Evolutionary conservation across 805 yeast genomes (phyloP), one percentile per base, ranked within the genome.

Genomic region (Wickerhamiella kurtzmanii): DNA sequence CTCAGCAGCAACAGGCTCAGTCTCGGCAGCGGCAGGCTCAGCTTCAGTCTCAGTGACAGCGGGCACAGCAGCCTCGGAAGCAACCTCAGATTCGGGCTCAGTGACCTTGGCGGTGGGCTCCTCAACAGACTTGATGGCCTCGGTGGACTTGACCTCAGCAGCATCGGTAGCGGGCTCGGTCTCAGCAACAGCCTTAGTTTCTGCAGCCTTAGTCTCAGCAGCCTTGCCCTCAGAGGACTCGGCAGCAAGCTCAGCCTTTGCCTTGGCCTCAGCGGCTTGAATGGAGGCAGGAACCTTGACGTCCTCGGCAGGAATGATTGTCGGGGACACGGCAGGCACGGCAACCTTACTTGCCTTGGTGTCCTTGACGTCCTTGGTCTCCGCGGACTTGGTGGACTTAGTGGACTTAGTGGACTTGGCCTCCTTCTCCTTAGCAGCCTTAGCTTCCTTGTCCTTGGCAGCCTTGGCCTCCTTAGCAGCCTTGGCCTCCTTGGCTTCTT

Each of bases 1-100:
- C 11, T 25, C 32, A 11, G 32, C 11, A 17, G 16, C 18, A 4
- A 22, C 37, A 11, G 44, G 18, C 18, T 21, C 44, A 13, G 32
- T 41, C n/a, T n/a, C n/a, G 44, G 20, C 37, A 5, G 19, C 41
- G 3, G 42, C 37, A 22, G 25, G 46, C 39, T 44, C 47, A n/a
- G 46, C 52, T 8, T 45, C 46, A 41, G 41, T 42, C 25, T 32
- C 45, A 11, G 40, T 48, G 22, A 43, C 44, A 19, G 37, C 50
- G 44, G 44, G 41, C 48, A 20, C 15, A 15, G 35, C 35, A 32
- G 47, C 44, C 38, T 51, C 54, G 35, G 35, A 11, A 32, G 35
- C 37, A 13, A n/a, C n/a, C n/a, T n/a, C n/a, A n/a, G 46, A 41
- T 35, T 20, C 45, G 32, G 43, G 20, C 39, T 22, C 44, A 13